Conservation (phyloP, 305 asterid species). For the Withania somnifera region DNA sequence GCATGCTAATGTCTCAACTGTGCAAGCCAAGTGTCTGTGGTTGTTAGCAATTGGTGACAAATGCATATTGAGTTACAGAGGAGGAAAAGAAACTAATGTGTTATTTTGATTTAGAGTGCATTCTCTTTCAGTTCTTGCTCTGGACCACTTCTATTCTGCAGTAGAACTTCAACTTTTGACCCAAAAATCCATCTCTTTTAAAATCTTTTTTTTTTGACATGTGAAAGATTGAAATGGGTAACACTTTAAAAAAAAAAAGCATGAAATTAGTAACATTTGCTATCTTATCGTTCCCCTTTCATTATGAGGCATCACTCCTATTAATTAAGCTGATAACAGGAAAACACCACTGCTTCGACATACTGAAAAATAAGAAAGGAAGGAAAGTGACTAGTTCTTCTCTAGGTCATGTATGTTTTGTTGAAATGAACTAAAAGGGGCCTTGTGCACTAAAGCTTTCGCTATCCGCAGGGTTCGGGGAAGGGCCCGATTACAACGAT, state of each 20-base stretch:
- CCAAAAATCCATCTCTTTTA: not conserved
- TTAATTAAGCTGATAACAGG: not conserved
- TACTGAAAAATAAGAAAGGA: not conserved
- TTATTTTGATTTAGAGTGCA: not conserved
- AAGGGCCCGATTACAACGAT: too few species aligned
- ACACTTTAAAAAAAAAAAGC: not conserved
- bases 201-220: not conserved
- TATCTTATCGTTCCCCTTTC: not conserved
- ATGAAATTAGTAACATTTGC: not conserved
- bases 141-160: not conserved
- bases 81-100: not conserved
- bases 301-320: not conserved
- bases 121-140: not conserved
- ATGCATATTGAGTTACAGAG: not conserved
- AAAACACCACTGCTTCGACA: not conserved
- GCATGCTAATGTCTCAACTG: not conserved
- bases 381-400: not conserved
- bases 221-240: not conserved
- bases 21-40: not conserved
- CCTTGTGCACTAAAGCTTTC: too few species aligned
- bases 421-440: not conserved
- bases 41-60: not conserved
- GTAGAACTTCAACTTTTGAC: not conserved
- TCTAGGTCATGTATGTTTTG: not conserved
- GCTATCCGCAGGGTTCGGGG: too few species aligned